phyloP scores from a whole-genome alignment of 2,329 filamentous ascomycete genomes.

The Calonectria henricotiae region DNA sequence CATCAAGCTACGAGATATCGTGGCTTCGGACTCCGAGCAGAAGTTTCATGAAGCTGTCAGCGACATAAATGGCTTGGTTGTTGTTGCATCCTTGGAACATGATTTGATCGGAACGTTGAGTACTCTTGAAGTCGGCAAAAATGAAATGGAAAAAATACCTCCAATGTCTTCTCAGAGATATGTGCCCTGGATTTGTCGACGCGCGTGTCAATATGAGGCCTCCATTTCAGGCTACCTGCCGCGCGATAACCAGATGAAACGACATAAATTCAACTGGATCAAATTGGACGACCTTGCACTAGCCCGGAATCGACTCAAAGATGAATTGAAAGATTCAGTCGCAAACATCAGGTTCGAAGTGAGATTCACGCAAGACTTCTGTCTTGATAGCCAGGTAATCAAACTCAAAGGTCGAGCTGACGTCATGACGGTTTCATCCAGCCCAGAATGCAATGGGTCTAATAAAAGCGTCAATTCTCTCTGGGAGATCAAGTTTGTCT shows the following conservation, averaged over 20 bases:
- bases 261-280: neutral
- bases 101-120: neutral
- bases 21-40: neutral
- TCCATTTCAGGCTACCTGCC: neutral
- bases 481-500: constrained; percentile 1
- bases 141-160: neutral
- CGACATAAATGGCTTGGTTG: neutral
- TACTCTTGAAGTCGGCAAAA: neutral
- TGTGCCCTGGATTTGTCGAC: neutral
- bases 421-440: neutral
- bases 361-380: neutral
- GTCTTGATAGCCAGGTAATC: neutral
- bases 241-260: neutral
- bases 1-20: neutral
- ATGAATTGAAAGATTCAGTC: neutral
- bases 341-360: neutral
- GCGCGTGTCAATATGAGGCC: neutral
- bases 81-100: neutral
- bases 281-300: neutral
- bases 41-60: neutral
- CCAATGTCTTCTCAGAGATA: neutral
- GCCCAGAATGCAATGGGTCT: neutral
- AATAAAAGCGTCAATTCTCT: neutral
- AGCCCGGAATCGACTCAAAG: neutral
- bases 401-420: neutral